phyloP scores from a whole-genome alignment of 129 eudicot species.

The Pseudognaphalium luteoalbum region DNA sequence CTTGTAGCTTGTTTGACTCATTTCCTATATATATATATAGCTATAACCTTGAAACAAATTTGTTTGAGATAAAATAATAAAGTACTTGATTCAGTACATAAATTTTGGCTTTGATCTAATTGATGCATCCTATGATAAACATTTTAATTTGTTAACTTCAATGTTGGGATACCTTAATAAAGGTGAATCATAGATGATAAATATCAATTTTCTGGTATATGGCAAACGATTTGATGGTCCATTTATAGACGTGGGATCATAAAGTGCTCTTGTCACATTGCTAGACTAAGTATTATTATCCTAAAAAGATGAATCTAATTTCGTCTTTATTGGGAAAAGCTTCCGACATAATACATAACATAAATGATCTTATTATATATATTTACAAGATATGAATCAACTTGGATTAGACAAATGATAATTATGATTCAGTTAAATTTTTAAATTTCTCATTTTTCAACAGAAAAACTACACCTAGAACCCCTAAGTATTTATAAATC shows the following conservation, averaged over 20 bases:
- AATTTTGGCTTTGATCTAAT: background rate
- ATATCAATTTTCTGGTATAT: slow-evolving; percentile 14
- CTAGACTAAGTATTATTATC: slow-evolving; percentile 18
- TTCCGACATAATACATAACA: background rate
- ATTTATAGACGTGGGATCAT: slow-evolving; percentile 25
- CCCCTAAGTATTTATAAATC: too few species aligned
- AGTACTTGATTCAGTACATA: too few species aligned
- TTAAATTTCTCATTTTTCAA: too few species aligned
- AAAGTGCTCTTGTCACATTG: slow-evolving; percentile 33
- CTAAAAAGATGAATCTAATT: slow-evolving; percentile 25
- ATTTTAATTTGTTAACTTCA: background rate
- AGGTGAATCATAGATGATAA: slow-evolving; percentile 23
- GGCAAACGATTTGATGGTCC: slow-evolving; percentile 36
- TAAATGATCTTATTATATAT: background rate
- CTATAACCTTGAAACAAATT: too few species aligned
- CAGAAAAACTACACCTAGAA: too few species aligned
- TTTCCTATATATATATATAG: too few species aligned
- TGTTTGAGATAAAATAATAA: too few species aligned
- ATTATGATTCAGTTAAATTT: background rate
- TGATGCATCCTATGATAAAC: background rate
- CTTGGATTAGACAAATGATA: background rate
- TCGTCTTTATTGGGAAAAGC: slow-evolving; percentile 22
- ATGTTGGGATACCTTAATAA: slow-evolving; percentile 5
- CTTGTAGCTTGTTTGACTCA: too few species aligned
- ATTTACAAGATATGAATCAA: background rate